Evolutionary conservation across 768 basidiomycete genomes (phyloP), one percentile per base, ranked within the genome.

Genomic region (Termitomyces sp.): DNA sequence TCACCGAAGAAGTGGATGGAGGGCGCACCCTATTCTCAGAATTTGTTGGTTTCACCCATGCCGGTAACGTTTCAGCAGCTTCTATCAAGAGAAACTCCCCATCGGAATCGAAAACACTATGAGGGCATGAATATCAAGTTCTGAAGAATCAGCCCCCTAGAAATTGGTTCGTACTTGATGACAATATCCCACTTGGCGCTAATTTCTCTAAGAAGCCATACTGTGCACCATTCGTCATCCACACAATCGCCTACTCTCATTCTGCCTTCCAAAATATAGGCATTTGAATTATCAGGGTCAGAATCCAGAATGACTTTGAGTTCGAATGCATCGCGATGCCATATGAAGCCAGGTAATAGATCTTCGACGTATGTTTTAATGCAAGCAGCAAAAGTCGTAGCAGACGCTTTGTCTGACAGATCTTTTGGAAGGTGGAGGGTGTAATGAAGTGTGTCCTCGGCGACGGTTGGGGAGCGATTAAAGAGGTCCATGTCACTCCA

Each of bases 181-280:
- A 81, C 83, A 37, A 94, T 70, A 61, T 94, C 88, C 88, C 89
- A 95, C 59, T 82, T 83, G 40, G 77, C 72, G 59, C 85, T 88
- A 56, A 96, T 76, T 70, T 91, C 81, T 63, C 78, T 80, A 56
- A 98, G 73, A 46, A 98, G 74, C 91, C 92, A 98, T 17, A 98
- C 94, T 14, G 82, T 79, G 67, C 86, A 88, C 97, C 97, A 99
- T 71, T 99, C 97, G 64, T 99, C 97, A 69, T 99, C 95, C n/a
- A 98, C 81, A 52, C 86, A 90, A 71, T 99, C 97, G 3, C 97
- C 96, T 23, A 98, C 90, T 44, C 94, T 78, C 86, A 95, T 91
- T 44, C 78, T 75, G 9, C 95, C 94, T 65, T 93, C 86, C 1
- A 98, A 71, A 41, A 85, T 73, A 73, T 80, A 86, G n/a, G 70